Base-by-base conservation (phyloP, 2,329 filamentous ascomycete species). In the Catunica adiposa region DNA sequence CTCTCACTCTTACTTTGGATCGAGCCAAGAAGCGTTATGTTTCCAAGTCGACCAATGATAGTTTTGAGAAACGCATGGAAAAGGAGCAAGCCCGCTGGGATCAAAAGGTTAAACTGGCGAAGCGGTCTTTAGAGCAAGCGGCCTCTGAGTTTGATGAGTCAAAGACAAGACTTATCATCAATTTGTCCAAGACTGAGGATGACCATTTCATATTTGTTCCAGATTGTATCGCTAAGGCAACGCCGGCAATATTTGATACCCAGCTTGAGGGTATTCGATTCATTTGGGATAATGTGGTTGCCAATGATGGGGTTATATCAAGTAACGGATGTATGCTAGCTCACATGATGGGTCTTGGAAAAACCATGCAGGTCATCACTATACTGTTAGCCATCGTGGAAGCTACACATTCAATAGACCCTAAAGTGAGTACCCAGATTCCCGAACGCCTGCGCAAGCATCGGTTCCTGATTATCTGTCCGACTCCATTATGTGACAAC, bases 291-390 rank as follows among this genome's bases (percentile, higher is more conserved):
- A 84, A 90, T 60, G 71, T 95, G 47, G 78, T 90, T 4, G 73
- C 76, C 31, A 76, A 71, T 1, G 69, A 73, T 3, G 69, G 71
- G 3, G 23, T 53, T 8, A 48, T 53, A 17, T 58, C 56, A 4
- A 73, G 75, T 17, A 82, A 89, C 66, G 89, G 89, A 1, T 94
- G 86, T 64, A 73, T 94, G 11, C 73, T 95, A 20, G 85, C 89
- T 4, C 89, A 95, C 65, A 87, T 86, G 0, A 95, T 95, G 89
- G 89, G 89, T 1, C 70, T 95, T 1, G 89, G 89, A 15, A 96
- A 95, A 70, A 94, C 89, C 0, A 88, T 94, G 82, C 89, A 95
- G 69, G 79, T 88, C 4, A 87, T 95, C 58, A 85, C 87, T 0
- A 70, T 95, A n/a, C 75, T 96, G 4, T 76, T 85, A 15, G 82